These are phyloP conservation scores for Hansenula sp. DNA, from an alignment of 1,139 yeast species.

Conservation along the genomic window DNA sequence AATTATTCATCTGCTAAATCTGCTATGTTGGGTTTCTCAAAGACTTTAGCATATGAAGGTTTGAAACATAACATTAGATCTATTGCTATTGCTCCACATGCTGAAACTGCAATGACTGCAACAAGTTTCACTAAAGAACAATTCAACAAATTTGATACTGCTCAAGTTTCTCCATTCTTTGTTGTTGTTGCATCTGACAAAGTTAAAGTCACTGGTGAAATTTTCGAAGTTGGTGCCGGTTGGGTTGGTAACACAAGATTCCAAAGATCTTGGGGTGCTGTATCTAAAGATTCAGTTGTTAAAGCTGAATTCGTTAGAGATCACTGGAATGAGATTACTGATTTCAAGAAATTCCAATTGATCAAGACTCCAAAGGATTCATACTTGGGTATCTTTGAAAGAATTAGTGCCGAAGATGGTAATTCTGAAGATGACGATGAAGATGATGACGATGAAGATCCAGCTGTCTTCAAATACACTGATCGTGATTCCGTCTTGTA, in stretches of 20 bases:
- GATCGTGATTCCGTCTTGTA: conserved; percentile 77
- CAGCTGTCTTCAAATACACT: conserved; percentile 42
- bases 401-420: conserved; percentile 56
- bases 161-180: conserved; percentile 86
- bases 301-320: conserved; percentile 70
- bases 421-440: conserved; percentile 33
- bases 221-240: conserved; percentile 81
- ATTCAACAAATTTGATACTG: conserved; percentile 79
- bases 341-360: conserved; percentile 47
- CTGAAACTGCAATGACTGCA: conserved; percentile 95
- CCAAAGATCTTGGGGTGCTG: conserved; percentile 90
- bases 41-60: conserved; percentile 89
- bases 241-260: conserved; percentile 95
- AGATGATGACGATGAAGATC: conserved; percentile 28
- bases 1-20: conserved; percentile 93
- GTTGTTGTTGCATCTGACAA: conserved; percentile 74
- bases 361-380: conserved; percentile 73
- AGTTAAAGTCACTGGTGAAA: conserved; percentile 62
- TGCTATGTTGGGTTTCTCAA: conserved; percentile 81
- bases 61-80: conserved; percentile 70
- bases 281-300: conserved; percentile 45
- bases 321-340: conserved; percentile 59
- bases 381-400: conserved; percentile 67
- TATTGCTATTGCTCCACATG: conserved; percentile 92
- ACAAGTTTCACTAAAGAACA: conserved; percentile 78